Base-by-base conservation (phyloP, 2,329 filamentous ascomycete species). In the Allantophomopsis lycopodina region DNA sequence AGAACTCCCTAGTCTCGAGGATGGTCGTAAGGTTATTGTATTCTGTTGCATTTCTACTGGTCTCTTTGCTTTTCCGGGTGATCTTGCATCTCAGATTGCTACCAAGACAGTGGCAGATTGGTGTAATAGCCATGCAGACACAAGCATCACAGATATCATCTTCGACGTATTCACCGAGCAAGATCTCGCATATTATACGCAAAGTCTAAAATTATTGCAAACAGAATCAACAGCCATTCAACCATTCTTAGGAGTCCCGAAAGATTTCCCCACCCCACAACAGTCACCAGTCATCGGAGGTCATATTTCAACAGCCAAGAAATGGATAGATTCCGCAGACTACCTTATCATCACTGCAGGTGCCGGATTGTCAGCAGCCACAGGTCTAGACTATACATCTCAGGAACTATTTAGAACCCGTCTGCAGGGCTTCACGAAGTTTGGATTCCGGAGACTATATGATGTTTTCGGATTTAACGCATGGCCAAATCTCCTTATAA, bases 1-100 rank as follows among this genome's bases (percentile, higher is more conserved):
- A 17, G 17, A 41, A 6, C 43, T 57, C 4, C 48, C 49, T 2
- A 35, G 43, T 10, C 40, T 47, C n/a, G 18, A 38, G 2, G 49
- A 53, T 21, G 49, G 47, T 11, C 44, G 48, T 11, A 58, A 57
- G 32, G 47, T 48, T 1, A 42, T 60, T 3, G 55, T 53, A 6
- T 46, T 60, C 21, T 60, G 57, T 40, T 51, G 56, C 12, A 52
- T 59, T 16, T 58, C 56, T 5, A 60, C 57, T 2, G 58, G 58
- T 0, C 31, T 58, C n/a, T 60, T 58, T 35, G 51, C 54, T 7
- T 60, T 58, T 32, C 58, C 56, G 4, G 44, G 47, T 0, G 44
- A 40, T 15, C 36, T 50, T 23, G 57, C 56, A 3, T 51, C 53
- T 3, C 38, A 43, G 7, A 52, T 57, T 16, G 56, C 57, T 1